These are phyloP conservation scores for Phoma sp. DNA, from an alignment of 2,329 filamentous ascomycete species.

Conservation along the genomic window DNA sequence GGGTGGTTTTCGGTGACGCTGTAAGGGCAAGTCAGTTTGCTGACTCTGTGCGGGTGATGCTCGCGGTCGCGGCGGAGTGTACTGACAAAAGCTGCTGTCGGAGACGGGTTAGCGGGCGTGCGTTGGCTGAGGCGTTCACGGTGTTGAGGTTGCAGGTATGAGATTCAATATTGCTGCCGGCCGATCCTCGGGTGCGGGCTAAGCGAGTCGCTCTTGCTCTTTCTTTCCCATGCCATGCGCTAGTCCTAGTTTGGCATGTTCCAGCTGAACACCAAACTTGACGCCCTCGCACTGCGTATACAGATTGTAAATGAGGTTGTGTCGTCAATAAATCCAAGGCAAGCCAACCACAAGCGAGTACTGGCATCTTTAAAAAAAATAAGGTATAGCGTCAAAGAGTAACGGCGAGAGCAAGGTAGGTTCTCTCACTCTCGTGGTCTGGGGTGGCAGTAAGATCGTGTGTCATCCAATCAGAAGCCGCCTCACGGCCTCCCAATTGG, in stretches of 20 bases:
- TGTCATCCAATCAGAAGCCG: no score
- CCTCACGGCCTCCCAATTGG: no score
- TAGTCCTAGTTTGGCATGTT: conserved; percentile 1
- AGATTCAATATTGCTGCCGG: conserved; percentile 35
- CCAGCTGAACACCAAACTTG: background rate
- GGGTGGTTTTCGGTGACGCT: conserved; percentile 32
- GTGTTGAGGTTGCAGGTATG: conserved; percentile 22
- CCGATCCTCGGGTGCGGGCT: conserved; percentile 30
- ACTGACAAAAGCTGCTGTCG: conserved; percentile 37
- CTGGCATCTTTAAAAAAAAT: no score
- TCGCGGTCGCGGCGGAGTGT: background rate
- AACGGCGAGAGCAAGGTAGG: no score
- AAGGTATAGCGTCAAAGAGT: no score
- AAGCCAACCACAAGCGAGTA: no score
- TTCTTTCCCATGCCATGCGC: background rate
- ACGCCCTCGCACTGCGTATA: no score
- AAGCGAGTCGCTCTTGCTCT: conserved; percentile 24
- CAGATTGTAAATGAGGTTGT: no score
- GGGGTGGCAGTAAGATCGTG: no score
- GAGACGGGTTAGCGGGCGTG: conserved; percentile 33
- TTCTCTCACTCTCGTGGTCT: no score
- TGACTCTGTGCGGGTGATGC: background rate
- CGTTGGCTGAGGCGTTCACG: conserved; percentile 38
- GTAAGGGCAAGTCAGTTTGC: conserved; percentile 24
- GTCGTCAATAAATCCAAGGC: no score